Evolutionary conservation across 352 stramenopile genomes (phyloP), one percentile per base, ranked within the genome.

Genomic region (Globisporangium parvum): DNA sequence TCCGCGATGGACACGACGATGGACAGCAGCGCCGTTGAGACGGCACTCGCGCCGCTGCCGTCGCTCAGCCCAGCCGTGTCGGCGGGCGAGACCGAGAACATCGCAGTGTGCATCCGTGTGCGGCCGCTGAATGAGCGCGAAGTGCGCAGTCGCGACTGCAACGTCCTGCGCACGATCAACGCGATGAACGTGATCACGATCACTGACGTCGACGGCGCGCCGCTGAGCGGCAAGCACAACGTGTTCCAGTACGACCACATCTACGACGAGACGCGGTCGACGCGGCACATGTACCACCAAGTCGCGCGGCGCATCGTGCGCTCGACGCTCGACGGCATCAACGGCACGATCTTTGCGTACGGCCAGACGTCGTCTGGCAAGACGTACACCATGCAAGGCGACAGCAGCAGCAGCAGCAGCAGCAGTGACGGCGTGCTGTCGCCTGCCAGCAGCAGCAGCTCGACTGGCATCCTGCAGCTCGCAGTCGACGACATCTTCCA

Each of bases 351-450:
- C 57, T 98, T 99, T 76, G 93, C 95, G 12, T 98, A 98, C 70
- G 96, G 96, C 14, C 95, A 98, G 78, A 98, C 96, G 37, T 96
- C 80, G 17, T 93, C 79, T 2, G 96, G 96, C 35, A 98, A 98
- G 71, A 98, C 96, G 24, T 97, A 85, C 68, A 99, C 96, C 2
- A 99, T 99, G 96, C 89, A 98, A 62, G 95, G 95, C 44, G 55
- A 62, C 42, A 58, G 15, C 2, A 49, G 44, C 44, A n/a, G n/a
- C n/a, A n/a, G n/a, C n/a, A n/a, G 3, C 44, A 48, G 44, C n/a
- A 15, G 18, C 44, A 15, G 10, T 39, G 40, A 17, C 20, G 31
- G 35, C 41, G 70, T 76, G 54, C 51, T 52, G 74, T 59, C 64
- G 74, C 40, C 14, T 15, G 28, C 8, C 28, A 20, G 6, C 37